These are phyloP conservation scores for Entonaema liquescens DNA, from an alignment of 495 filamentous ascomycete genomes.

Conservation along the genomic window DNA sequence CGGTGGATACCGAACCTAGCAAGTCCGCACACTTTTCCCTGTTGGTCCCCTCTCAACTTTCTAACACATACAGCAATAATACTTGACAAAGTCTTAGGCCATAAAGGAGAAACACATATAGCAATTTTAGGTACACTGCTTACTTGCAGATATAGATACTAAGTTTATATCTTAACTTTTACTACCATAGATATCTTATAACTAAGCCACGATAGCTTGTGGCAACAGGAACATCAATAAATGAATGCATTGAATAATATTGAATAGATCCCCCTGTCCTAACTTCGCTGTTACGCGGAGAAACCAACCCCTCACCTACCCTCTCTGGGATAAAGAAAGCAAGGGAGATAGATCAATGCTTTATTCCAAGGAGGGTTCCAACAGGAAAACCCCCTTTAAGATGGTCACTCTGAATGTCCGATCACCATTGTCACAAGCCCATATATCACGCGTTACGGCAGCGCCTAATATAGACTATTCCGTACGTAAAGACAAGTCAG, in stretches of 20 bases:
- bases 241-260: not conserved
- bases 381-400: slow-evolving; percentile 22
- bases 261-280: slow-evolving; percentile 18
- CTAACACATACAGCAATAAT: not conserved
- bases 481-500: slow-evolving; percentile 40
- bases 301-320: slow-evolving; percentile 24
- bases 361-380: slow-evolving; percentile 24
- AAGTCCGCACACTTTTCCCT: not conserved
- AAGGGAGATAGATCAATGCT: slow-evolving; percentile 29
- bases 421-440: slow-evolving; percentile 27
- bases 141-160: not conserved
- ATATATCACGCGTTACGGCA: slow-evolving; percentile 7
- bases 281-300: slow-evolving; percentile 18
- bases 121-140: not conserved
- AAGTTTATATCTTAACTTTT: not conserved
- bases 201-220: not conserved
- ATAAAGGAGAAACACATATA: not conserved
- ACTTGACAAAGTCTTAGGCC: not conserved
- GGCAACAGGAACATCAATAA: not conserved
- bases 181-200: not conserved
- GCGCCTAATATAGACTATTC: slow-evolving; percentile 25
- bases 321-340: slow-evolving; percentile 22
- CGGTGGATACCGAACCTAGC: slow-evolving; percentile 7
- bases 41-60: not conserved
- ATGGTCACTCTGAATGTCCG: slow-evolving; percentile 8